Evolutionary conservation across 2,329 filamentous ascomycete genomes (phyloP), one percentile per base, ranked within the genome.

Genomic region (Orbilia oligospora): DNA sequence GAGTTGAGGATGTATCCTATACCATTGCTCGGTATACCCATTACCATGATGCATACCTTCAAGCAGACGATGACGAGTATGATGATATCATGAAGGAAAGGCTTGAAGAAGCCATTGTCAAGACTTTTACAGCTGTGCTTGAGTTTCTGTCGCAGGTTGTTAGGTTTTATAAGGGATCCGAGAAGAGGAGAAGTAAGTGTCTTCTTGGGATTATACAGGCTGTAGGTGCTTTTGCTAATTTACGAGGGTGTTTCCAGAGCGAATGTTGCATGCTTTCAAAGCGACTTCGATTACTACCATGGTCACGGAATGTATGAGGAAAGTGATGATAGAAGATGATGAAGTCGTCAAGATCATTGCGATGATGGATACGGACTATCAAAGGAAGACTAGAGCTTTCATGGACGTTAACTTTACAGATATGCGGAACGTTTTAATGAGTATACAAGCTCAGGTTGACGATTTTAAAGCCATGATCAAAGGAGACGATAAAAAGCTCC

Each of bases 351-450:
- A 71, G n/a, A 64, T 48, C 44, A 65, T 71, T 30, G 69, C 33
- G 8, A 65, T 71, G 58, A 71, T 71, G 69, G 69, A 71, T 46
- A 65, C 58, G 16, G 69, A 71, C n/a, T 71, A 71, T 46, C 69
- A 65, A 27, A 44, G 69, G 10, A 71, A 71, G 38, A 71, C 69
- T 3, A 24, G 69, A 24, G 46, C 69, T 12, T 71, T 71, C 36
- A 71, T 71, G 69, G 69, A 71, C 16, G 69, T 71, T n/a, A 71
- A 71, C 20, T 71, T 71, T 18, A 65, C 69, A 10, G 69, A 71
- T 24, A 55, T 71, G 56, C 30, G 69, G 8, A 71, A 65, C 27
- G 69, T 71, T 10, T 20, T 71, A 6, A 71, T 56, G 56, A 65
- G 69, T n/a, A 71, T 71, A 14, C 69, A 71, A 71, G 58, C 69